Evolutionary conservation across 208 protist genomes (phyloP).

Genomic region (Trypanosoma cruzi): DNA sequence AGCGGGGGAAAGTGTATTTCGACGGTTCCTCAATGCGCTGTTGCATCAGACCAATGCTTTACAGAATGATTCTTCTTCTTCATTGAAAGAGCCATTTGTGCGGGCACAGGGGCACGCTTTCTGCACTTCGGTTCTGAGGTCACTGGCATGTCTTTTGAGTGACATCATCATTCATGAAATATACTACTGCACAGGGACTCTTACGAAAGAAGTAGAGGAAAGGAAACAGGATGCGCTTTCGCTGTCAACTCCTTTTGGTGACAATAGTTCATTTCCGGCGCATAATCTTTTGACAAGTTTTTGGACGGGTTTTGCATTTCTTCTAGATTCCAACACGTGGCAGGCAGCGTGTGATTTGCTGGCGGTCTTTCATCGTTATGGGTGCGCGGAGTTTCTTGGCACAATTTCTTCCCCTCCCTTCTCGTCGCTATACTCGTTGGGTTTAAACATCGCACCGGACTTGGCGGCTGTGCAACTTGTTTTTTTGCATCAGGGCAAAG

Average conservation of each 20-base stretch:
- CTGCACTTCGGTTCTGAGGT: conserved; percentile 16
- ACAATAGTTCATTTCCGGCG: conserved; percentile 24
- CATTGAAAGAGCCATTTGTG: background rate
- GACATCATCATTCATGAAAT: conserved; percentile 31
- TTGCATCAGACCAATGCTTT: background rate
- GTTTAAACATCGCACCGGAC: conserved; percentile 11
- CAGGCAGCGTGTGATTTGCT: conserved; percentile 24
- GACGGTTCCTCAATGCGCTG: conserved; percentile 5
- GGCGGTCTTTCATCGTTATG: conserved; percentile 31
- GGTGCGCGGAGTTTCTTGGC: conserved; percentile 20
- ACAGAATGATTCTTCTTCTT: background rate
- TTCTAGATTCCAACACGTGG: conserved; percentile 20
- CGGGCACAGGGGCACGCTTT: background rate
- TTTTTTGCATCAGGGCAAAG: conserved; percentile 23
- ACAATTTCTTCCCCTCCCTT: conserved; percentile 7
- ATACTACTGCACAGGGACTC: conserved; percentile 9
- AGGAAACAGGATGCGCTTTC: conserved; percentile 13
- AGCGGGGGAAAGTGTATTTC: conserved; percentile 15
- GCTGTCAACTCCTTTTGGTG: conserved; percentile 18
- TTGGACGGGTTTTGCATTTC: conserved; percentile 29
- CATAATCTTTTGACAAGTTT: conserved; percentile 26
- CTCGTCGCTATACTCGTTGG: background rate
- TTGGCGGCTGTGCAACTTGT: conserved; percentile 26
- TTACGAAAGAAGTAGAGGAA: conserved; percentile 1
- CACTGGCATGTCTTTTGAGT: conserved; percentile 24